phyloP scores from a whole-genome alignment of 345 rosid species.

The Eucalyptus lansdowneana region DNA sequence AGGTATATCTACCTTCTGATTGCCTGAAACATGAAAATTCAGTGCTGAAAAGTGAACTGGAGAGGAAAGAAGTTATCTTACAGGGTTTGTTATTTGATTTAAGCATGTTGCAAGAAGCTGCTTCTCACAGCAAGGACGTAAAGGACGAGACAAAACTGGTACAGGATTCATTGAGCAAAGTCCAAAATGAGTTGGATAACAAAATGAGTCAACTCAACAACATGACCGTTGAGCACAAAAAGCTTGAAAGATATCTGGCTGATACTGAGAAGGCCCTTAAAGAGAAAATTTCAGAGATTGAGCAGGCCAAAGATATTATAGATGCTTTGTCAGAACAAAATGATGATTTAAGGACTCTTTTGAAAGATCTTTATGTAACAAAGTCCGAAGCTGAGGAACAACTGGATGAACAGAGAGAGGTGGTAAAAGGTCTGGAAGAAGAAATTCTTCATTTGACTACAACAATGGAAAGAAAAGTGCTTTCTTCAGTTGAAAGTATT shows the following conservation, averaged over 20 bases:
- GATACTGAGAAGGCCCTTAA: conserved; percentile 45
- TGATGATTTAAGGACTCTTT: conserved; percentile 47
- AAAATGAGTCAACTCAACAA: conserved; percentile 56
- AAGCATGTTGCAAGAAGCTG: conserved; percentile 81
- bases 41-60: conserved; percentile 57
- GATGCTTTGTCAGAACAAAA: conserved; percentile 50
- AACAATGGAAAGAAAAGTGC: conserved; percentile 32
- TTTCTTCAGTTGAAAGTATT: conserved; percentile 27
- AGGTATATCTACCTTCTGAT: conserved; percentile 6
- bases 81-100: conserved; percentile 90
- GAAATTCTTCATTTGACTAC: conserved; percentile 59
- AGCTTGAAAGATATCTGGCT: conserved; percentile 34
- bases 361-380: conserved; percentile 51
- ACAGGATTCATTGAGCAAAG: conserved; percentile 30
- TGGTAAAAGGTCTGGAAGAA: conserved; percentile 56
- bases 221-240: conserved; percentile 30
- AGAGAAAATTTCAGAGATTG: conserved; percentile 33
- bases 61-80: conserved; percentile 62
- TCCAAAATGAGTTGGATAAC: conserved; percentile 45
- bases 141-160: conserved; percentile 66
- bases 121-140: conserved; percentile 50
- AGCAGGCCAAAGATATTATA: conserved; percentile 41
- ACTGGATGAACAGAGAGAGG: conserved; percentile 63
- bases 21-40: conserved; percentile 27
- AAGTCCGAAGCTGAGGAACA: conserved; percentile 61